phyloP scores from a whole-genome alignment of 768 basidiomycete species.

The Leccinum aurantiacum region DNA sequence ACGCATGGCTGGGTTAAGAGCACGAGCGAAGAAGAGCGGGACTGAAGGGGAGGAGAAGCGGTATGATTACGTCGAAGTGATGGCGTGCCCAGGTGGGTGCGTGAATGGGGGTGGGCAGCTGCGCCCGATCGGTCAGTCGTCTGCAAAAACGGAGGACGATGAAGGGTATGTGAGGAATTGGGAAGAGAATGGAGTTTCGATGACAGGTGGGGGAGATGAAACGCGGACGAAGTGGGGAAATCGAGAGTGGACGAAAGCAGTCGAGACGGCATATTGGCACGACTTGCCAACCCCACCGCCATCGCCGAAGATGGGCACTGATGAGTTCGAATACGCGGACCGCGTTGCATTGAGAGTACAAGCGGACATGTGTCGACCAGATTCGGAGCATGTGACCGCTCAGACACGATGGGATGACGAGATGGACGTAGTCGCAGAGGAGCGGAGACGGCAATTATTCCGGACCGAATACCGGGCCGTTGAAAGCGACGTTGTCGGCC shows the following conservation, averaged over 20 bases:
- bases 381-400: constrained; percentile 27
- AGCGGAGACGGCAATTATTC: constrained; percentile 48
- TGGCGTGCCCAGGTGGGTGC: constrained; percentile 98
- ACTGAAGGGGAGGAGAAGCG: constrained; percentile 40
- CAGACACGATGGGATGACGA: constrained; percentile 35
- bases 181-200: constrained; percentile 51
- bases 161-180: constrained; percentile 70
- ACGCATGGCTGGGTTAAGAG: constrained; percentile 28
- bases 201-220: constrained; percentile 16
- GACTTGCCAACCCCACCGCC: constrained; percentile 46
- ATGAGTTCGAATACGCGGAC: constrained; percentile 32
- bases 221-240: constrained; percentile 65
- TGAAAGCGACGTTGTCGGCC: constrained; percentile 77
- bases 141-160: constrained; percentile 42
- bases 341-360: constrained; percentile 39
- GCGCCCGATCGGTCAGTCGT: constrained; percentile 15
- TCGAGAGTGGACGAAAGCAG: constrained; percentile 76
- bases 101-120: constrained; percentile 95
- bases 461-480: constrained; percentile 84
- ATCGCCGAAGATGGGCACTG: constrained; percentile 32
- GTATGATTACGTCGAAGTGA: constrained; percentile 95
- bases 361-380: constrained; percentile 40
- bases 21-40: constrained; percentile 35
- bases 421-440: constrained; percentile 47
- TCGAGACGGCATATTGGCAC: constrained; percentile 84